Evolutionary conservation across 2,329 filamentous ascomycete species (phyloP), one percentile per base, ranked within the genome.

Genomic region (Penicillium sp.): DNA sequence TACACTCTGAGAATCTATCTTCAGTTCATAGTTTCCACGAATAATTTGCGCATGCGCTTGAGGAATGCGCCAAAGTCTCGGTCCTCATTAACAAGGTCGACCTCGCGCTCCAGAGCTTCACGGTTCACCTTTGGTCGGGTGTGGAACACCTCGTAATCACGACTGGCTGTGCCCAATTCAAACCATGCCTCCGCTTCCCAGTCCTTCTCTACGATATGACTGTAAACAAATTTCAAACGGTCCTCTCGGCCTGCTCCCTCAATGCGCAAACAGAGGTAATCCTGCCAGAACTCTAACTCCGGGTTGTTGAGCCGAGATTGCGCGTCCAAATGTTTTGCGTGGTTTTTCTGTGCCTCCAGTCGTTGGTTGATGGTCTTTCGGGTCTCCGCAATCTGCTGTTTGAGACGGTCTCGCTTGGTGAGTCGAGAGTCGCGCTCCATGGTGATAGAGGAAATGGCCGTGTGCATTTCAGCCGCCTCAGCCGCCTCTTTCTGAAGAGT

Each of bases 231-330:
- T 74, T 93, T 93, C 64, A 99, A 80, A 25, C 89, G 83, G 74
- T 97, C 92, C 59, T 90, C 87, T 69, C 85, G 84, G 1, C 90
- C 92, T 0, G 90, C 89, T 1, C 93, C 93, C 70, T 97, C 93
- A 68, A 99, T 95, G 57, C 89, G 82, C 70, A 97, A 74, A 55
- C 93, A 92, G 56, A 99, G 79, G 70, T 93, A 94, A 52, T 88
- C 89, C 72, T 96, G 89, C 94, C 94, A 99, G 71, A 97, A 97
- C 64, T 92, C 89, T 44, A 99, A 82, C 77, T 99, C 94, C 0
- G 94, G 94, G 42, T 90, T 84, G 74, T 99, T 97, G 75, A 93
- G 89, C 31, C 91, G 85, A 51, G 89, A 85, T 76, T 97, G 93
- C 2, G 88, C 84, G 66, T 95, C 90, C 35, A 96, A 80, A 64